phyloP scores from a whole-genome alignment of 257 asterid species.

The Solanum paucissectum region DNA sequence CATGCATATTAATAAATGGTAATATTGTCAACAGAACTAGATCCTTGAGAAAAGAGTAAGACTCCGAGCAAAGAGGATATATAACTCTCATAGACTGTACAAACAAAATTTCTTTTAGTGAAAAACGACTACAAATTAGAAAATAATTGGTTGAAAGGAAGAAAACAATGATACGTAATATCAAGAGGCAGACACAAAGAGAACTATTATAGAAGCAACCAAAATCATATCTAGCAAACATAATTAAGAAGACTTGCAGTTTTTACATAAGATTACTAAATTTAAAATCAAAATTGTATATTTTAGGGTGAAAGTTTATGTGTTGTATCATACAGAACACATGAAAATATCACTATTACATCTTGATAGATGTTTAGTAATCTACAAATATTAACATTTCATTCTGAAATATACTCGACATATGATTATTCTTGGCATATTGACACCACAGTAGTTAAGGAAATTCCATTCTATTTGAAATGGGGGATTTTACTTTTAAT shows the following conservation, averaged over 20 bases:
- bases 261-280: background rate
- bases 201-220: background rate
- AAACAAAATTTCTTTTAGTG: background rate
- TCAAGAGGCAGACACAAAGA: background rate
- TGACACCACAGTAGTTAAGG: too few relatives aligned
- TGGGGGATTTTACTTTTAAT: too few relatives aligned
- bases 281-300: background rate
- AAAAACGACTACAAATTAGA: background rate
- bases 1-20: background rate
- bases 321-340: too few relatives aligned
- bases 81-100: background rate
- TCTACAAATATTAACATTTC: too few relatives aligned
- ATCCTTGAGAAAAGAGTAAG: background rate
- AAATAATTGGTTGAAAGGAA: background rate
- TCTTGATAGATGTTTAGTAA: too few relatives aligned
- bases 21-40: too few relatives aligned
- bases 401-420: too few relatives aligned
- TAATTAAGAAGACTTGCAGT: background rate
- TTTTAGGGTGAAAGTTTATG: too few relatives aligned
- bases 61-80: background rate
- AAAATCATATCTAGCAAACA: background rate
- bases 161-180: background rate
- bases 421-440: too few relatives aligned
- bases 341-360: too few relatives aligned
- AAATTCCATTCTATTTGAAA: too few relatives aligned